Base-by-base conservation (phyloP, 169 alveolate genomes). In the Haemoproteus tartakovskyi region DNA sequence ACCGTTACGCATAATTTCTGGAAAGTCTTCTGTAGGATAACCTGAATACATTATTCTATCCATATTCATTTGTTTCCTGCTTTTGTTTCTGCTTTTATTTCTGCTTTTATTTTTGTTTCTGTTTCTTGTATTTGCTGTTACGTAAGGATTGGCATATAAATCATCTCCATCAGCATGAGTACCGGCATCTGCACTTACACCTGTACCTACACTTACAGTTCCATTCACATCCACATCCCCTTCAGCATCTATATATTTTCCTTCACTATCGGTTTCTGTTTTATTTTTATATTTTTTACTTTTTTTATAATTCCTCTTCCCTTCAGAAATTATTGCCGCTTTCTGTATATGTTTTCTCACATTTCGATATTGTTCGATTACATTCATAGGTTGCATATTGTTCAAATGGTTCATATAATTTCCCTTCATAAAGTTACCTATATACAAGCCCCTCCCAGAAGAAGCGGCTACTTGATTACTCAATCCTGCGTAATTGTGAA, bases 261-360 rank as follows among this genome's bases (percentile, higher is more conserved):
- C 16, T 47, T 29, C 18, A 21, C 14, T 54, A 3, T 33, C 2
- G 4, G 36, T 41, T n/a, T 54, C 5, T 33, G 14, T 9, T 9
- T 6, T 33, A 9, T 33, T 33, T 6, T 33, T 6, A 6, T 9
- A 5, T 9, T 6, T 54, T 26, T 54, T 54, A 19, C 4, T 38
- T 18, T 40, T 26, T 47, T 29, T 54, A 54, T 14, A 30, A 30
- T 54, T 54, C 26, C 16, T 33, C 14, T 51, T 6, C 5, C 9
- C 40, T 26, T 60, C n/a, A 40, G 29, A 16, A 38, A 37, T 57
- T 3, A 74, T 18, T 26, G 59, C 19, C 21, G 78, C 33, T 64
- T 57, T 74, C 18, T 45, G 54, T 29, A 74, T 27, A 8, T 74
- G n/a, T n/a, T n/a, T n/a, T n/a, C n/a, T n/a, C n/a, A n/a, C 74